Percentiles rank a stretch among this genome's conserved stretches.
phyloP scores from a whole-genome alignment of 2,329 filamentous ascomycete species.

The Ophiostoma triangulosporum region DNA sequence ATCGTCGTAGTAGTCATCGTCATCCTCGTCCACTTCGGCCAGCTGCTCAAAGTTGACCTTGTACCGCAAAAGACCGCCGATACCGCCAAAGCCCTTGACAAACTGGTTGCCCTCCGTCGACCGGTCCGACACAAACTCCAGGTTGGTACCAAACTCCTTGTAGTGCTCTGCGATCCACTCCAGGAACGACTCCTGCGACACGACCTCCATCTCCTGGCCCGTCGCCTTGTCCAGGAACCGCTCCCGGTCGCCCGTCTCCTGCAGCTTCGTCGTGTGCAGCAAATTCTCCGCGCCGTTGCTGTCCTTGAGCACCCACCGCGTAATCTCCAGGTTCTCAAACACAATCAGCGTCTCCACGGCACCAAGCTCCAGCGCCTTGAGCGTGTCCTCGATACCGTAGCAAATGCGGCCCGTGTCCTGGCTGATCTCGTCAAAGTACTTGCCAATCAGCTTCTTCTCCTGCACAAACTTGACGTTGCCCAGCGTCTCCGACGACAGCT shows the following conservation, averaged over 20 bases:
- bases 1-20: slow-evolving; percentile 90
- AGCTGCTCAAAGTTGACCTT: slow-evolving; percentile 99
- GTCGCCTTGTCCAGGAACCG: slow-evolving; percentile 93
- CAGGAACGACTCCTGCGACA: slow-evolving; percentile 82
- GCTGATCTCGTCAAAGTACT: slow-evolving; percentile 98
- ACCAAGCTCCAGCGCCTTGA: slow-evolving; percentile 92
- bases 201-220: slow-evolving; percentile 92
- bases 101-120: slow-evolving; percentile 99
- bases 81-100: slow-evolving; percentile 98
- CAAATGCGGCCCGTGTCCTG: slow-evolving; percentile 94
- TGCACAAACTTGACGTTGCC: slow-evolving; percentile 99
- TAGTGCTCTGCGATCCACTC: slow-evolving; percentile 99
- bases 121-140: slow-evolving; percentile 95
- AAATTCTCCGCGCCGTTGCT: slow-evolving; percentile 58
- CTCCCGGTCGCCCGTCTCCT: slow-evolving; percentile 62
- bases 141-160: slow-evolving; percentile 88
- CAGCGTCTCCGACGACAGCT: slow-evolving; percentile 85
- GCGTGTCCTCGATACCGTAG: slow-evolving; percentile 94
- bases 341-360: slow-evolving; percentile 91
- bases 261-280: slow-evolving; percentile 76
- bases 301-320: slow-evolving; percentile 77
- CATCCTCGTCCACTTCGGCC: slow-evolving; percentile 74
- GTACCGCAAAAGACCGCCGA: slow-evolving; percentile 93
- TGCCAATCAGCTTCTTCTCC: slow-evolving; percentile 98
- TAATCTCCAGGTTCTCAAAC: slow-evolving; percentile 93